A percentile compares a stretch with the other conserved stretches of the same genome.
Conservation (phyloP, 768 basidiomycete genomes). For the Lactarius sanguifluus region DNA sequence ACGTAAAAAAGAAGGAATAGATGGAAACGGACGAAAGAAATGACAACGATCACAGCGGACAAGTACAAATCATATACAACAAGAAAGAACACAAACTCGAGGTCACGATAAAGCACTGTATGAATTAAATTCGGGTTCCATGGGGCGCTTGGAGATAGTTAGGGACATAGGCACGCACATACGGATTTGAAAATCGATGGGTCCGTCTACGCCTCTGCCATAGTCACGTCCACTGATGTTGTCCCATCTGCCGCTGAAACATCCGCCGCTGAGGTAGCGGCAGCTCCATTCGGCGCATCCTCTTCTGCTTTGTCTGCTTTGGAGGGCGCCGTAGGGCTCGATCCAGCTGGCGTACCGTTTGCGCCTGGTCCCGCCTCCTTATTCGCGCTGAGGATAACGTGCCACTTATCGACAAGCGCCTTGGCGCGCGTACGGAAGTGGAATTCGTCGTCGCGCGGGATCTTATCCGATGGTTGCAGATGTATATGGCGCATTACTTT, state of each 20-base stretch:
- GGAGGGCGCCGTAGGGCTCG: constrained; percentile 23
- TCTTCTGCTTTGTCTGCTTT: constrained; percentile 22
- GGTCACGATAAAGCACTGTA: constrained; percentile 12
- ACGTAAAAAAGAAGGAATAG: background rate
- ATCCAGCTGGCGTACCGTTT: constrained; percentile 21
- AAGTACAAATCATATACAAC: constrained; percentile 27
- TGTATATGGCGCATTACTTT: constrained; percentile 90
- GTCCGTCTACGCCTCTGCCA: constrained; percentile 20
- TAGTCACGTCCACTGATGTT: constrained; percentile 26
- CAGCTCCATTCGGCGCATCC: constrained; percentile 16
- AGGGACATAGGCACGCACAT: constrained; percentile 5
- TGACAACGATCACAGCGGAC: constrained; percentile 7
- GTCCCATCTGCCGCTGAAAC: constrained; percentile 24
- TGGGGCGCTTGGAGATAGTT: constrained; percentile 7
- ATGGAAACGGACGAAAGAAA: background rate
- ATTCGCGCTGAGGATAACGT: constrained; percentile 47
- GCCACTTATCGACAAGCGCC: constrained; percentile 70
- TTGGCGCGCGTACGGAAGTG: constrained; percentile 70
- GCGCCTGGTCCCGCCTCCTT: constrained; percentile 28
- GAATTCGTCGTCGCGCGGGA: constrained; percentile 66
- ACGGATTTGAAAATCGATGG: background rate
- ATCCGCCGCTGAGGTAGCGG: background rate
- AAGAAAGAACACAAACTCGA: constrained; percentile 21
- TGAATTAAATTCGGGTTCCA: constrained; percentile 17
- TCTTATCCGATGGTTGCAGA: constrained; percentile 49